A percentile compares a stretch with the other conserved stretches of the same genome.
Conservation (phyloP, 371 early-diverging fungal genomes). For the Mycotypha africana region DNA sequence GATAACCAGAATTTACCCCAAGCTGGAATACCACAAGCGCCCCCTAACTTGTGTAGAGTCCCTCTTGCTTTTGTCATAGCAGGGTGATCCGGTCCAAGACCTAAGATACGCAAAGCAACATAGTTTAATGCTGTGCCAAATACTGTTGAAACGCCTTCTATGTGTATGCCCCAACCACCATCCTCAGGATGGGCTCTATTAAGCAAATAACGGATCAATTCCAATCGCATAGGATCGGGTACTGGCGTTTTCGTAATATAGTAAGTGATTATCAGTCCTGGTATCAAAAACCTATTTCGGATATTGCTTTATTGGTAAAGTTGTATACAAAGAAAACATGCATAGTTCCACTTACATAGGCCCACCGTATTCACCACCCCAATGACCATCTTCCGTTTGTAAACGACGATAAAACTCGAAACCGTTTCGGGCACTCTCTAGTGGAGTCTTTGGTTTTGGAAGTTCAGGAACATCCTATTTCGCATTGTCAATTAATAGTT, state of each 20-base stretch:
- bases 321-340: background rate
- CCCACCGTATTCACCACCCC: slow-evolving; percentile 96
- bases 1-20: slow-evolving; percentile 98
- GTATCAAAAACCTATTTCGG: slow-evolving; percentile 70
- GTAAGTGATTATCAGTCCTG: slow-evolving; percentile 81
- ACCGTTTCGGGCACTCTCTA: slow-evolving; percentile 83
- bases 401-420: slow-evolving; percentile 80
- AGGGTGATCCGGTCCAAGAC: slow-evolving; percentile 83
- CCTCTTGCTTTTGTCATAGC: slow-evolving; percentile 80
- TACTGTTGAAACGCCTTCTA: slow-evolving; percentile 87
- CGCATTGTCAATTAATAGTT: too few species aligned
- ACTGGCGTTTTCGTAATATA: slow-evolving; percentile 77
- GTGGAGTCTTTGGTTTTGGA: slow-evolving; percentile 55
- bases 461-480: slow-evolving; percentile 46
- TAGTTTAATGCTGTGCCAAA: slow-evolving; percentile 96
- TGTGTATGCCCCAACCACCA: slow-evolving; percentile 98
- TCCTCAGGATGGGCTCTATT: slow-evolving; percentile 77
- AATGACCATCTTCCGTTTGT: slow-evolving; percentile 96
- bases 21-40: slow-evolving; percentile 81
- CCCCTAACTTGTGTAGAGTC: slow-evolving; percentile 79
- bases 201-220: slow-evolving; percentile 86
- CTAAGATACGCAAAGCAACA: slow-evolving; percentile 84
- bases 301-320: background rate
- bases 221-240: slow-evolving; percentile 56
- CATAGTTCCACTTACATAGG: slow-evolving; percentile 64